Conservation (phyloP, 2,329 filamentous ascomycete species). For the Sarocladiaceae sp. region DNA sequence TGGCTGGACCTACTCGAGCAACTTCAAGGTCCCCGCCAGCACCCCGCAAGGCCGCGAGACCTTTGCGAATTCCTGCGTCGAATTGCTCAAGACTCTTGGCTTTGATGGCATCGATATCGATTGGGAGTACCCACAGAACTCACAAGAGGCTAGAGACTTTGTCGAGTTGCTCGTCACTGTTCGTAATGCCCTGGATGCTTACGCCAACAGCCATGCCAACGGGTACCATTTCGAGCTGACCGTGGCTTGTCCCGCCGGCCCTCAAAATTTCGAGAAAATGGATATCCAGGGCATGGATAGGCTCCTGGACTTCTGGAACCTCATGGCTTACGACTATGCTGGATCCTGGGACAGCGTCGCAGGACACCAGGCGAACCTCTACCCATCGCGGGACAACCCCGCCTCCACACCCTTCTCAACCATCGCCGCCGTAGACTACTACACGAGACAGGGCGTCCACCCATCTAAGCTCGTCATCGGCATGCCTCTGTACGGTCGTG, state of each 20-base stretch:
- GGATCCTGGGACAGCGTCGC: slow-evolving; percentile 72
- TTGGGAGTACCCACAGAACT: slow-evolving; percentile 61
- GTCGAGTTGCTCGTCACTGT: slow-evolving; percentile 55
- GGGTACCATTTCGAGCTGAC: slow-evolving; percentile 59
- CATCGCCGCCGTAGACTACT: slow-evolving; percentile 64
- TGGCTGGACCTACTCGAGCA: slow-evolving; percentile 87
- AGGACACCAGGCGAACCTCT: slow-evolving; percentile 81
- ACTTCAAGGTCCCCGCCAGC: slow-evolving; percentile 73
- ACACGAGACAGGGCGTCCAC: slow-evolving; percentile 60
- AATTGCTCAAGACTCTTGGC: slow-evolving; percentile 74
- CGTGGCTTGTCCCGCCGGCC: slow-evolving; percentile 59
- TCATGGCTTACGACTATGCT: slow-evolving; percentile 88
- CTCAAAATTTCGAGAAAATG: slow-evolving; percentile 58
- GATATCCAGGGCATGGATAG: slow-evolving; percentile 61
- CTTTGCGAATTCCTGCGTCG: slow-evolving; percentile 72
- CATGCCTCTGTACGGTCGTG: slow-evolving; percentile 88
- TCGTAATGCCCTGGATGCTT: slow-evolving; percentile 54
- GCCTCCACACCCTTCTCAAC: slow-evolving; percentile 75
- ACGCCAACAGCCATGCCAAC: slow-evolving; percentile 38
- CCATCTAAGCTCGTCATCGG: slow-evolving; percentile 77
- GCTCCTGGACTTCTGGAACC: slow-evolving; percentile 69
- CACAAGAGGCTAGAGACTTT: slow-evolving; percentile 51
- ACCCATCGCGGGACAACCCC: slow-evolving; percentile 52
- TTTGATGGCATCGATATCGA: slow-evolving; percentile 70
- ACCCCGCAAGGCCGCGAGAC: slow-evolving; percentile 62